Evolutionary conservation across 1,284 basidiomycete species (phyloP), one percentile per base, ranked within the genome.

Genomic region (Apiotrichum siamense): DNA sequence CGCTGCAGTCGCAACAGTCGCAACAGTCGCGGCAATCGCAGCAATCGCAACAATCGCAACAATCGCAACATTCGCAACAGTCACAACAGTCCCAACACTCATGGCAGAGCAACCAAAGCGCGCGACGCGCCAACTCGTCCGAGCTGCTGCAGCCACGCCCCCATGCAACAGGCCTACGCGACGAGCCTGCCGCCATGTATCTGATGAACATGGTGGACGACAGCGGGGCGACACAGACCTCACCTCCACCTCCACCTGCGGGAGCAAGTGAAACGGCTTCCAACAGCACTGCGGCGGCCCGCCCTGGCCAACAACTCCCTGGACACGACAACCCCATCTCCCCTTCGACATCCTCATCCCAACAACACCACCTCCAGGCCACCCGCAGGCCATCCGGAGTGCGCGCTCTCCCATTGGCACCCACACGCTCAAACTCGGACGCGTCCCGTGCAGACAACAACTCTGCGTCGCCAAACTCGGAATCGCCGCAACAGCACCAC

Each of bases 151-250:
- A 31, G 29, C 54, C 54, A n/a, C 35, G 25, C 25, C 54, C 54
- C 12, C 43, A 52, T 26, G 32, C 41, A 15, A 7, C 47, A 41
- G 41, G 54, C n/a, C 26, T 70, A 18, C 58, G 62, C 9, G 62
- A 70, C 20, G 68, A 72, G 56, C 70, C 70, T 6, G 66, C 69
- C 1, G 69, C 69, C 15, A 52, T 65, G 52, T 72, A 72, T 49
- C 59, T 72, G 25, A 69, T 69, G 66, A 72, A 69, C 54, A 70
- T 72, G 65, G 70, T 70, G 4, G 69, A 68, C 45, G 69, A 70
- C 42, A 61, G 59, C 2, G 47, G 18, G 4, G 23, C 36, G 18
- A 11, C 17, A 7, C 15, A 11, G 46, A 37, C 39, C 15, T 10
- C 41, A 20, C 9, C 44, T 27, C 41, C 50, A 36, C 21, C 26